Percentiles rank a stretch among this genome's conserved stretches.
Evolutionary conservation across 176 grass and related monocot genomes (phyloP).

Genomic region (Oryza rufipogon): DNA sequence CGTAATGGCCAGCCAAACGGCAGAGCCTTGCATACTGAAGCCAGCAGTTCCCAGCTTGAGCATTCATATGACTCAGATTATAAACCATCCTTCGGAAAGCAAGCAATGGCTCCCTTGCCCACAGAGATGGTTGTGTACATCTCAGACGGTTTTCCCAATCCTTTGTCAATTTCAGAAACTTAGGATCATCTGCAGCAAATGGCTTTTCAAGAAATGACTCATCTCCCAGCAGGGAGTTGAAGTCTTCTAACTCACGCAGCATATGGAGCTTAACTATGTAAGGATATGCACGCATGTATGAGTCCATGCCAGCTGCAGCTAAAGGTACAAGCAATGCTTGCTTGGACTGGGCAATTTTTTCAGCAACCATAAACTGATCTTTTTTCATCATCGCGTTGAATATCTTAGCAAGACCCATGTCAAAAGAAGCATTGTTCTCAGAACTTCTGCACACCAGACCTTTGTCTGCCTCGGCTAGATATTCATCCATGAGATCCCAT

Average conservation of each 20-base stretch:
- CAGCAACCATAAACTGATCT: slow-evolving; percentile 77
- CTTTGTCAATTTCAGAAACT: slow-evolving; percentile 73
- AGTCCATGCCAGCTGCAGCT: slow-evolving; percentile 96
- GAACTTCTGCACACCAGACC: slow-evolving; percentile 50
- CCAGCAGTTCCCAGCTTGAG: slow-evolving; percentile 90
- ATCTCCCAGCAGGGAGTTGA: slow-evolving; percentile 72
- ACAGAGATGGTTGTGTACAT: slow-evolving; percentile 87
- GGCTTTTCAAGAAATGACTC: slow-evolving; percentile 79
- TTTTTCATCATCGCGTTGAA: slow-evolving; percentile 97
- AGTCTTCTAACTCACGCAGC: slow-evolving; percentile 89
- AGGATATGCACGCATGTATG: slow-evolving; percentile 97
- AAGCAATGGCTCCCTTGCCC: slow-evolving; percentile 94
- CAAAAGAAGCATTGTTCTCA: slow-evolving; percentile 88
- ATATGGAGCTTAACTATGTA: slow-evolving; percentile 98
- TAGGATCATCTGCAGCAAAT: slow-evolving; percentile 65
- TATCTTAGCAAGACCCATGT: slow-evolving; percentile 96
- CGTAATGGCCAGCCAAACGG: slow-evolving; percentile 84
- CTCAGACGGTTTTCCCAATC: slow-evolving; percentile 95
- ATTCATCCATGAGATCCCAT: slow-evolving; percentile 98
- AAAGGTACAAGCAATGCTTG: slow-evolving; percentile 87
- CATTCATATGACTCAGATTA: slow-evolving; percentile 69
- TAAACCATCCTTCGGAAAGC: slow-evolving; percentile 90
- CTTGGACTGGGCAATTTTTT: slow-evolving; percentile 86
- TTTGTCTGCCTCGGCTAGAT: slow-evolving; percentile 72
- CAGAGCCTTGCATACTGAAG: slow-evolving; percentile 97